A percentile compares a stretch with the other conserved stretches of the same genome.
Evolutionary conservation across 2,329 filamentous ascomycete species (phyloP).

Genomic region (Ceratocystis alfenasii): DNA sequence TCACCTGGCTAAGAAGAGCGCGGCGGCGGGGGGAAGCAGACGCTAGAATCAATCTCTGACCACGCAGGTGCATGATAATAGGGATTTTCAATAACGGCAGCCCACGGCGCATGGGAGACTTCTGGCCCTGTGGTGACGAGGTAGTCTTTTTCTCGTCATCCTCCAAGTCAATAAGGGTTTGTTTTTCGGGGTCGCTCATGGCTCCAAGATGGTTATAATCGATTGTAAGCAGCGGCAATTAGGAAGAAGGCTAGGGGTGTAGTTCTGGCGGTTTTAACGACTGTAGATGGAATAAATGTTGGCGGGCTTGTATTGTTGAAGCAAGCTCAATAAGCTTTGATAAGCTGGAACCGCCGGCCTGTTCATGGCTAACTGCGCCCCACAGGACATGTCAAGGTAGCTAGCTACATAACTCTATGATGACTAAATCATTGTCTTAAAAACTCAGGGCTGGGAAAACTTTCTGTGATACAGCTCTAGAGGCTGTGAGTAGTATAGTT

Average conservation of each 20-base stretch:
- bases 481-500: neutral
- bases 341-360: neutral
- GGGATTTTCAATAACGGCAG: conserved; percentile 66
- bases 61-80: conserved; percentile 61
- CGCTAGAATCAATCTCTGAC: conserved; percentile 75
- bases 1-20: conserved; percentile 62
- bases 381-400: conserved; percentile 4
- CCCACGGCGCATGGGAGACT: conserved; percentile 34
- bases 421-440: conserved; percentile 2
- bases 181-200: conserved; percentile 21
- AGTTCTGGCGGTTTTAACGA: neutral
- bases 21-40: conserved; percentile 77
- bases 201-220: neutral
- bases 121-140: neutral
- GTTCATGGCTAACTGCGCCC: neutral
- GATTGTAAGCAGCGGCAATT: neutral
- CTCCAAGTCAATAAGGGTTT: conserved; percentile 19
- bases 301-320: neutral
- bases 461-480: no score
- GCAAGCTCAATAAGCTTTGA: neutral
- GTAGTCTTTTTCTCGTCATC: conserved; percentile 7
- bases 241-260: neutral
- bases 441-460: neutral
- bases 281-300: neutral
- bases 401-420: neutral